Evolutionary conservation across 1,139 yeast genomes (phyloP).

Genomic region (Debaryomycetaceae sp.): DNA sequence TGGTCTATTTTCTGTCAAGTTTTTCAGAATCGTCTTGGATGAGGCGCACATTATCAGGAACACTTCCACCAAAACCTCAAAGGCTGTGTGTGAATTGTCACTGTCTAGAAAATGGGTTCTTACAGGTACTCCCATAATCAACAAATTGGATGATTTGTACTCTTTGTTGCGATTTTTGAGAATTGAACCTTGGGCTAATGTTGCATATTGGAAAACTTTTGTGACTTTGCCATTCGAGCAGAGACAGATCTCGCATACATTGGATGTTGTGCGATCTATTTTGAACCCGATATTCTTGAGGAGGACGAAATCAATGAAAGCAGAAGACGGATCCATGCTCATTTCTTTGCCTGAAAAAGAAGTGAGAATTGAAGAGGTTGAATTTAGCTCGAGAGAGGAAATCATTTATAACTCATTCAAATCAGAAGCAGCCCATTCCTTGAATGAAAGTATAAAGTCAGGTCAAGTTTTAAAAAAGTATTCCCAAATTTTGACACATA

Average conservation of each 20-base stretch:
- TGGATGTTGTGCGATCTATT: conserved; percentile 80
- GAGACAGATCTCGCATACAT: conserved; percentile 65
- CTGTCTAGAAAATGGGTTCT: conserved; percentile 78
- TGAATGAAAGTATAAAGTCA: conserved; percentile 54
- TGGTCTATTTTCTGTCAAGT: conserved; percentile 72
- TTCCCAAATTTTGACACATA: conserved; percentile 78
- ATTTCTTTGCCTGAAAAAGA: conserved; percentile 78
- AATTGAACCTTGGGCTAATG: conserved; percentile 86
- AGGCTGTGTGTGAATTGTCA: conserved; percentile 64
- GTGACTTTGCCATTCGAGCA: conserved; percentile 81
- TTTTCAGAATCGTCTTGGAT: conserved; percentile 77
- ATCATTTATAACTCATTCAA: conserved; percentile 68
- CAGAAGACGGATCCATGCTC: conserved; percentile 65
- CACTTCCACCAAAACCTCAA: conserved; percentile 74
- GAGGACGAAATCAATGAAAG: conserved; percentile 84
- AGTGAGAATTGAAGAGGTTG: conserved; percentile 62
- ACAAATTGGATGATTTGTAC: conserved; percentile 81
- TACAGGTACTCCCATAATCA: conserved; percentile 94
- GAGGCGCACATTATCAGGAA: conserved; percentile 93
- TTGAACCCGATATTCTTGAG: conserved; percentile 80
- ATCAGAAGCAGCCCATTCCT: conserved; percentile 64
- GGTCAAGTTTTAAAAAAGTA: conserved; percentile 76
- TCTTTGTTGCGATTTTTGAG: conserved; percentile 72
- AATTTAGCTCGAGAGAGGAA: conserved; percentile 64
- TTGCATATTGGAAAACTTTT: conserved; percentile 85